Percentiles rank a stretch among this genome's conserved stretches.
phyloP scores from a whole-genome alignment of 805 yeast species.

The Ogataea naganishii region DNA sequence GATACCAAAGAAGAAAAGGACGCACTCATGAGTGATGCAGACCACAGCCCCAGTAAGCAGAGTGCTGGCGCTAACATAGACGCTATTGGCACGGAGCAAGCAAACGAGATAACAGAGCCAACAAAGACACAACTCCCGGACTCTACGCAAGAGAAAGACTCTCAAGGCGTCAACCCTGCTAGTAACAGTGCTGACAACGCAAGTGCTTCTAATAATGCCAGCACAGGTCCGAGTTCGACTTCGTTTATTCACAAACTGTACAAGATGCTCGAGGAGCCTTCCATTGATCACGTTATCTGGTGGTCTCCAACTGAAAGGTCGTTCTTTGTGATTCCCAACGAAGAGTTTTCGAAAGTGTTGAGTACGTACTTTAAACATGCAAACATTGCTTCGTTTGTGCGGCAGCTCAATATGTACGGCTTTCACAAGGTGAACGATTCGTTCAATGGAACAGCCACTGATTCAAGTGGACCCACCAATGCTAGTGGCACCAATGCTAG shows the following conservation, averaged over 20 bases:
- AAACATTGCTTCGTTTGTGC: slow-evolving; percentile 68
- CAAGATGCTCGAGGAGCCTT: slow-evolving; percentile 78
- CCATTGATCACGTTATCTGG: slow-evolving; percentile 70
- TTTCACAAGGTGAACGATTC: slow-evolving; percentile 64
- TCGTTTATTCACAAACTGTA: slow-evolving; percentile 81
- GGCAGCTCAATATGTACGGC: slow-evolving; percentile 78
- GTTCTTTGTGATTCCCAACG: slow-evolving; percentile 76
- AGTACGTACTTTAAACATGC: slow-evolving; percentile 69
- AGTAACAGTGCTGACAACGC: no score
- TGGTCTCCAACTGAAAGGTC: slow-evolving; percentile 67
- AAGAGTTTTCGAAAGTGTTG: slow-evolving; percentile 73
- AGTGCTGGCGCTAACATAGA: no score
- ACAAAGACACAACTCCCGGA: no score
- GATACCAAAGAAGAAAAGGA: no score
- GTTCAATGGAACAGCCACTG: slow-evolving; percentile 19
- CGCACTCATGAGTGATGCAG: no score
- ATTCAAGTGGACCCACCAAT: slow-evolving; percentile 5
- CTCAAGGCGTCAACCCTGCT: no score
- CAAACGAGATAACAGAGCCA: no score
- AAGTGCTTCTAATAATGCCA: no score
- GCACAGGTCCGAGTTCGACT: no score
- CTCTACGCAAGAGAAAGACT: no score
- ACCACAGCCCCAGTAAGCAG: no score
- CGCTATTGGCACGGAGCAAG: no score
- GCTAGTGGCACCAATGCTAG: slow-evolving; percentile 1